Base-by-base conservation (phyloP, 179 eudicot genomes). In the Patellifolia procumbens region DNA sequence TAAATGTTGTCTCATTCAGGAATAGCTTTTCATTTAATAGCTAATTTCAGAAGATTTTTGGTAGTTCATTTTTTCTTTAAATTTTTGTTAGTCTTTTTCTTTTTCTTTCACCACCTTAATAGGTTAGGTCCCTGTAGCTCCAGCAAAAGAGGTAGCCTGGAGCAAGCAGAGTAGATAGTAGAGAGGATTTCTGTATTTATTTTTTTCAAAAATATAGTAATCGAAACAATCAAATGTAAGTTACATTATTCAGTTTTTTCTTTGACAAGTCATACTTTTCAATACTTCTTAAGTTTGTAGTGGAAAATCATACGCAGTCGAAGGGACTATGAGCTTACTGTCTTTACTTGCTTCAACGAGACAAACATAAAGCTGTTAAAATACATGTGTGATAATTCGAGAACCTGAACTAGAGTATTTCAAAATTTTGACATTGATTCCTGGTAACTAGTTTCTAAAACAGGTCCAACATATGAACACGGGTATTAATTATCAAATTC, bases 111-210 rank as follows among this genome's bases (percentile, higher is more conserved):
- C 16, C 32, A 64, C 39, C 20, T 46, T 7, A 13, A 51, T 31
- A 61, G 70, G 2, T 48, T 77, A 71, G 75, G 51, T 45, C 5
- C 49, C 37, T 42, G 73, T 51, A 16, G 74, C 70, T 70, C 61
- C 70, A 63, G 42, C 70, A 69, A 68, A 24, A 26, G 45, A 74
- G 78, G 35, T 28, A 12, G 17, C 34, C 56, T 74, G 74, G 78
- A 34, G 68, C 20, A 71, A 42, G 78, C 73, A 65, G 68, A 71
- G 80, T 80, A 71, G 80, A 76, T 65, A 53, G 22, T 29, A 34
- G 64, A 52, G 61, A 58, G 17, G n/a, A 6, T 24, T 37, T 66
- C 48, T 71, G 79, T 76, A 52, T 37, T 62, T 37, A 66, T 16
- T 48, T 46, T 60, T 55, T 58, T 37, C 42, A 58, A 28, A 64